Base-by-base conservation (phyloP, 352 stramenopile species). In the Phytophthora idaei region DNA sequence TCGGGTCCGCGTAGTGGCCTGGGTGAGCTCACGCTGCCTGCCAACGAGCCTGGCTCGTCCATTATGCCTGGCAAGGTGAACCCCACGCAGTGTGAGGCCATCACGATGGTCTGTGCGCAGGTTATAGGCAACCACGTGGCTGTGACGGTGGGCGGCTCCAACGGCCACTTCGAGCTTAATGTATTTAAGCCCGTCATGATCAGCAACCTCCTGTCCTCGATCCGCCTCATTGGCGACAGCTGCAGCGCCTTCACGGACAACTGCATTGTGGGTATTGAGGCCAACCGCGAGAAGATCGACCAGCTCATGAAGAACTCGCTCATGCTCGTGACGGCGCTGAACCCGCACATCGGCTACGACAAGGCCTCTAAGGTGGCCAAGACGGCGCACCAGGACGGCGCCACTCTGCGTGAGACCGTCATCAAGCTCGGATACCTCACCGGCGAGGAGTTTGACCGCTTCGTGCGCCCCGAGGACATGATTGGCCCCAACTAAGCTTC, bases 131-230 rank as follows among this genome's bases (percentile, higher is more conserved):
- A 99, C 82, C 87, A 99, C 79, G 86, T 94, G 2, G 81, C 95
- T 27, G 91, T 99, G 65, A 97, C 94, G 1, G 73, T 99, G 14
- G 93, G 91, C 56, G 95, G 95, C 36, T 88, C 89, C 44, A 96
- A 99, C 73, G 97, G 97, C 64, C 95, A 98, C 61, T 99, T 99
- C 71, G 95, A 99, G 78, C 82, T 99, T 21, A 99, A 99, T 74
- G 95, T 99, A 34, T 99, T 99, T 81, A 99, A 99, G 77, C 97
- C 97, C 14, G 88, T 99, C 46, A 99, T 99, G 92, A 93, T 93
- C 53, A 85, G 83, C 46, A 98, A 98, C 64, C 62, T 92, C 45
- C 70, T 94, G 52, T 88, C 74, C 32, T 92, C 81, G 7, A 85
- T 93, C 52, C 78, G 81, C 34, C 72, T 99, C 25, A 80, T 98